Percentiles rank a stretch among this genome's conserved stretches.
These are phyloP conservation scores for Camellia lanceoleosa DNA, from an alignment of 148 eudicot genomes.

Conservation along the genomic window DNA sequence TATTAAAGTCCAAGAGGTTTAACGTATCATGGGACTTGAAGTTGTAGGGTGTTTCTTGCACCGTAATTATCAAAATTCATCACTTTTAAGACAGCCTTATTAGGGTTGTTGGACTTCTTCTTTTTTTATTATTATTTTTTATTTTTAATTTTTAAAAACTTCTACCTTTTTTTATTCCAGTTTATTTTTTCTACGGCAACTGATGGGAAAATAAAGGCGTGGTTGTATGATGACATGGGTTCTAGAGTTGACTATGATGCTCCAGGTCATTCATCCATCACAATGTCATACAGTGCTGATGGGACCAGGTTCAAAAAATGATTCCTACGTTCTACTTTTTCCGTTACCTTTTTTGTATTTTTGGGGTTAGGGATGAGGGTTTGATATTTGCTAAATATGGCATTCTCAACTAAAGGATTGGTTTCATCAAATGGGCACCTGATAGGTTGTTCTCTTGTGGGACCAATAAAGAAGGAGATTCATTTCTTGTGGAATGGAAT, in stretches of 20 bases:
- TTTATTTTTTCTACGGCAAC: constrained; percentile 88
- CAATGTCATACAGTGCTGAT: constrained; percentile 90
- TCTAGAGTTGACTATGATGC: constrained; percentile 95
- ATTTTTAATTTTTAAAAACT: background rate
- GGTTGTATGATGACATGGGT: constrained; percentile 87
- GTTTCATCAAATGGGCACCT: constrained; percentile 11
- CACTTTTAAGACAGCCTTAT: too few species aligned
- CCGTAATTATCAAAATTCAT: too few species aligned
- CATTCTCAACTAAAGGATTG: background rate
- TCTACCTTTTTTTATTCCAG: constrained; percentile 31
- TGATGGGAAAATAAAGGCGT: constrained; percentile 95
- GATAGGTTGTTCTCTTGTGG: constrained; percentile 92
- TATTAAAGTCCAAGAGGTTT: too few species aligned
- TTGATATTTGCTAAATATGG: background rate
- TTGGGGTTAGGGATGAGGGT: background rate
- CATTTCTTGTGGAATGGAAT: constrained; percentile 93
- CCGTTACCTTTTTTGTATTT: background rate
- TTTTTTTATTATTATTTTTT: constrained; percentile 1
- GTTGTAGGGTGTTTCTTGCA: too few species aligned
- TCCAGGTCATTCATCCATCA: constrained; percentile 85
- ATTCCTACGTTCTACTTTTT: constrained; percentile 10
- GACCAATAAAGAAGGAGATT: constrained; percentile 91
- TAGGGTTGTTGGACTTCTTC: background rate
- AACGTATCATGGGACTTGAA: too few species aligned
- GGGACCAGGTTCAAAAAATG: constrained; percentile 59